Evolutionary conservation across 2,329 filamentous ascomycete genomes (phyloP).

Genomic region (Metarhizium sp.): DNA sequence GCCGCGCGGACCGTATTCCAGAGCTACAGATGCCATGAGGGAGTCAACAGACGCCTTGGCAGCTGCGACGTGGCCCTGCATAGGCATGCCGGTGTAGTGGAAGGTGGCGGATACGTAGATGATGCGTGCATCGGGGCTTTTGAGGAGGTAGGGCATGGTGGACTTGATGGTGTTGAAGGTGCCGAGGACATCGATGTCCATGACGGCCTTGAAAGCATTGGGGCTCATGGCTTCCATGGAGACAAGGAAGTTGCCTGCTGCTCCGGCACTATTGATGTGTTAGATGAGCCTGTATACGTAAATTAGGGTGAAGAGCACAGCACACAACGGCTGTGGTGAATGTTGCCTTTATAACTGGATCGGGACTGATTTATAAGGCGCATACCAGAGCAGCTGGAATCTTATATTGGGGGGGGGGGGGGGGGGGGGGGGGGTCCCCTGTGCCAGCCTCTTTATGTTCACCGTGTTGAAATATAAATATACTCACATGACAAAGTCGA

Average conservation of each 20-base stretch:
- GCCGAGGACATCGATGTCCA: slow-evolving; percentile 91
- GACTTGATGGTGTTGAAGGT: slow-evolving; percentile 95
- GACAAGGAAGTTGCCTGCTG: slow-evolving; percentile 90
- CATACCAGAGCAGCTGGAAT: too few relatives aligned
- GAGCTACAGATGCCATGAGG: slow-evolving; percentile 65
- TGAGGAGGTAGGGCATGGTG: slow-evolving; percentile 69
- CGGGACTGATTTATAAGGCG: neutral
- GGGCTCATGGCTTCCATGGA: slow-evolving; percentile 71
- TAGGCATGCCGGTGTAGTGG: slow-evolving; percentile 76
- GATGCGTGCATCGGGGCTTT: slow-evolving; percentile 71
- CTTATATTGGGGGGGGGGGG: too few relatives aligned
- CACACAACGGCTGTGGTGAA: neutral
- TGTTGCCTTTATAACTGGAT: neutral
- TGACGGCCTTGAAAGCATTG: slow-evolving; percentile 91
- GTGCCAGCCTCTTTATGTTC: neutral
- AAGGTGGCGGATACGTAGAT: slow-evolving; percentile 86
- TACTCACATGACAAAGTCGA: slow-evolving; percentile 87
- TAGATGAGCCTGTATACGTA: neutral
- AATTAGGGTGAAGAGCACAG: neutral
- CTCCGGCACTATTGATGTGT: slow-evolving; percentile 61
- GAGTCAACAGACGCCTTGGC: slow-evolving; percentile 90
- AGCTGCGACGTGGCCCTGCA: slow-evolving; percentile 83
- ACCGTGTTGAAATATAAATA: neutral
- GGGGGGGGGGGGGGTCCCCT: too few relatives aligned
- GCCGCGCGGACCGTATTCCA: slow-evolving; percentile 85